These are phyloP conservation scores for Polyporus tsugae DNA, from an alignment of 1,284 basidiomycete genomes.

Conservation along the genomic window DNA sequence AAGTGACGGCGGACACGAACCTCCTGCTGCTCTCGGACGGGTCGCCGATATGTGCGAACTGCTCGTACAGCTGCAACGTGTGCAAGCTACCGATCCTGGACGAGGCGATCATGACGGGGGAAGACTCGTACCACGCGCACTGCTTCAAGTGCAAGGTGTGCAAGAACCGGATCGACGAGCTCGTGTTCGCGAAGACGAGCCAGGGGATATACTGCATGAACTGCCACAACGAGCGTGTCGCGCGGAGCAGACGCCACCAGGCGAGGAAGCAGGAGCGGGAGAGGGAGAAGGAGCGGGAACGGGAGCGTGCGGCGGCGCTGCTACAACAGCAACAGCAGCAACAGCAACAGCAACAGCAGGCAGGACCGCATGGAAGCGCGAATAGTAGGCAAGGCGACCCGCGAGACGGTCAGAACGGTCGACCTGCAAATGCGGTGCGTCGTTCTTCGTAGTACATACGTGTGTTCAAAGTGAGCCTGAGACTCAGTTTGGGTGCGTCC, in stretches of 20 bases:
- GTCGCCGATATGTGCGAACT: conserved; percentile 95
- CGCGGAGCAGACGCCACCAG: conserved; percentile 88
- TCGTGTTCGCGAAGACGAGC: conserved; percentile 98
- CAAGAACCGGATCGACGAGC: conserved; percentile 93
- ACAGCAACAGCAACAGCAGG: conserved; percentile 15
- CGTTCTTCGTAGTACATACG: background rate
- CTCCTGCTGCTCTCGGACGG: conserved; percentile 95
- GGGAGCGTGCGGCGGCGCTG: conserved; percentile 47
- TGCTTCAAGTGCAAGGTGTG: conserved; percentile 99
- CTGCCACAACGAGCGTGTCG: conserved; percentile 97
- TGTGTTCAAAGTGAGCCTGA: background rate
- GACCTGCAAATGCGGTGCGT: conserved; percentile 26
- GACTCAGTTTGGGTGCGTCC: conserved; percentile 8
- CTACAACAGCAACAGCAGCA: conserved; percentile 36
- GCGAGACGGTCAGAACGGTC: conserved; percentile 23
- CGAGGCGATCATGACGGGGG: conserved; percentile 98
- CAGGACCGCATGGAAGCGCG: conserved; percentile 13
- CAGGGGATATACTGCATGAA: conserved; percentile 98
- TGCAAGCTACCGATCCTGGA: conserved; percentile 93
- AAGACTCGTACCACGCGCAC: conserved; percentile 98
- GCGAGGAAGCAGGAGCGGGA: conserved; percentile 80
- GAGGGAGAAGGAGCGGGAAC: conserved; percentile 36
- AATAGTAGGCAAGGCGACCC: conserved; percentile 30
- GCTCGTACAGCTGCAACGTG: conserved; percentile 96
- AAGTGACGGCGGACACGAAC: conserved; percentile 93